Conservation (phyloP, 805 yeast genomes). For the Kodamaea sagamina region DNA sequence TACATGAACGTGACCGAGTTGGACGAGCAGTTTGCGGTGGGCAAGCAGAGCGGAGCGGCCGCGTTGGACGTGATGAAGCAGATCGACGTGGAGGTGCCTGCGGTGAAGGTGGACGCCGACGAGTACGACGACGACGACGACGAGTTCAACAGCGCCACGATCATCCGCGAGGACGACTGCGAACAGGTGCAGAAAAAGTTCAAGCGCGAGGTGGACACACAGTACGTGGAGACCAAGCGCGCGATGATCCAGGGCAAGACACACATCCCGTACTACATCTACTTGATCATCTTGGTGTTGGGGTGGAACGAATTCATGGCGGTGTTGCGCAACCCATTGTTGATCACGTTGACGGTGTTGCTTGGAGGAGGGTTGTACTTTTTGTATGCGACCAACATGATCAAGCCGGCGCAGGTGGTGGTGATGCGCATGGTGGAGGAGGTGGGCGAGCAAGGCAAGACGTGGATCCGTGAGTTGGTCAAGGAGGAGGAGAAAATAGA, state of each 20-base stretch:
- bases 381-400: slow-evolving; percentile 67
- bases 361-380: slow-evolving; percentile 63
- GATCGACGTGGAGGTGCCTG: slow-evolving; percentile 20
- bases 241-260: slow-evolving; percentile 76
- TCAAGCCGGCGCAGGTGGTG: slow-evolving; percentile 72
- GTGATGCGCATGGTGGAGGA: slow-evolving; percentile 59
- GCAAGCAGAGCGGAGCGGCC: slow-evolving; percentile 58
- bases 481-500: slow-evolving; percentile 44
- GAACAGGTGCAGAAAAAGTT: slow-evolving; percentile 57
- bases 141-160: slow-evolving; percentile 51
- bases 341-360: slow-evolving; percentile 62
- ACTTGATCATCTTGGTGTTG: slow-evolving; percentile 65
- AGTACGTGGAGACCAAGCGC: slow-evolving; percentile 84
- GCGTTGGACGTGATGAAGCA: slow-evolving; percentile 58
- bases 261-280: slow-evolving; percentile 82
- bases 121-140: slow-evolving; percentile 27
- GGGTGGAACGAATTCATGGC: slow-evolving; percentile 98
- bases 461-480: slow-evolving; percentile 58
- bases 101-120: slow-evolving; percentile 33
- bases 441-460: slow-evolving; percentile 56
- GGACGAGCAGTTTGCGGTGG: slow-evolving; percentile 59
- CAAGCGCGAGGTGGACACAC: slow-evolving; percentile 74
- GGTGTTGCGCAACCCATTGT: slow-evolving; percentile 80
- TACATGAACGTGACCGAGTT: slow-evolving; percentile 78
- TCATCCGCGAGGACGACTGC: slow-evolving; percentile 60